Evolutionary conservation across 768 basidiomycete genomes (phyloP), one percentile per base, ranked within the genome.

Genomic region (Trametes maxima): DNA sequence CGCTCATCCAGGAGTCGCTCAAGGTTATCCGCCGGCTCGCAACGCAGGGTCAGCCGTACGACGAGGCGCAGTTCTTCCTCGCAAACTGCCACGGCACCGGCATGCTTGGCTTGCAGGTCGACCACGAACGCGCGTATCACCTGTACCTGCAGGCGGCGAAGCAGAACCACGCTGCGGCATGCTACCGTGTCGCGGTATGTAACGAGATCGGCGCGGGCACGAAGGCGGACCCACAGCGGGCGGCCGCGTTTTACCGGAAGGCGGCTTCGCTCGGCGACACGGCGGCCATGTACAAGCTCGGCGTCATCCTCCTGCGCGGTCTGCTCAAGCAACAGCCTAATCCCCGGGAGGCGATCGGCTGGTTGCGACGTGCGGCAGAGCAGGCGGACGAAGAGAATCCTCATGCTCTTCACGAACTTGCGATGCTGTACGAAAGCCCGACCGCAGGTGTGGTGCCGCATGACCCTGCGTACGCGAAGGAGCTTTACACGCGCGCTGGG

Each of bases 221-320:
- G 1, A 85, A 90, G 67, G 83, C 88, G 67, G 96, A 98, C 69
- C 88, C 88, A 0, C 81, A 87, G 21, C 85, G 97, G 46, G 97
- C 97, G 8, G 88, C 94, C 25, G 89, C 94, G 5, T 98, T 99
- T 72, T 98, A 98, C 77, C 88, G 95, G 62, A 98, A 98, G 74
- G 93, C 97, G 4, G 95, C 95, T 10, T 94, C 94, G 1, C 78
- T 98, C 37, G 95, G 95, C 19, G 97, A 98, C 73, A 98, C 96
- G 0, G 88, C 96, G 25, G 97, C 95, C 3, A 99, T 98, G 97
- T 98, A 97, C 79, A 98, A 98, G 74, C 86, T 99, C n/a, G 95
- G 95, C n/a, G 95, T 97, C 89, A 91, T 98, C 64, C 82, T 97
- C 33, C 80, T 98, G 21, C 85, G 92, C 37, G 96, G 95, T 12